Percentiles rank a stretch among this genome's conserved stretches.
These are phyloP conservation scores for Penicillium aurantiogriseum DNA, from an alignment of 2,329 filamentous ascomycete species.

Conservation along the genomic window DNA sequence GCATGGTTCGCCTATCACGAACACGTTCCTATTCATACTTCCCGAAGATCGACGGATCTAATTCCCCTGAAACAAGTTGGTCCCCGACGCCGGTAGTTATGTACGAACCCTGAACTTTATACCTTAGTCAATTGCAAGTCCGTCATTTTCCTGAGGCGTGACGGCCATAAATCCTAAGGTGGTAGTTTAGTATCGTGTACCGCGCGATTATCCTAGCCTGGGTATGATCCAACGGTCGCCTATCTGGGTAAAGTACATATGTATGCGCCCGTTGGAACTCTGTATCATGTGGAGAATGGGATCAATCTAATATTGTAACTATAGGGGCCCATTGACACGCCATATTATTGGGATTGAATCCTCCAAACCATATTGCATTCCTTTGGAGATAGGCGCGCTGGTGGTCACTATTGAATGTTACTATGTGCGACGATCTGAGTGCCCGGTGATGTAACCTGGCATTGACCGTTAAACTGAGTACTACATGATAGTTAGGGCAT, in stretches of 20 bases:
- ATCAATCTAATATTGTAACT: not conserved
- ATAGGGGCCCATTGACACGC: not conserved
- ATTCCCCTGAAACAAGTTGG: not conserved
- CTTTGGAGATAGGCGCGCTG: not conserved
- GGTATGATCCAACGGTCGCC: conserved; percentile 1
- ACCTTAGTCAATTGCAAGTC: not conserved
- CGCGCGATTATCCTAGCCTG: not conserved
- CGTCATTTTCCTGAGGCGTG: not conserved
- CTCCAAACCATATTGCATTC: not conserved
- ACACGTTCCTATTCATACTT: not conserved
- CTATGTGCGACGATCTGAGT: not conserved
- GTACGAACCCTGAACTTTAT: not conserved
- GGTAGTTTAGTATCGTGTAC: not conserved
- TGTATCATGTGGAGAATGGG: conserved; percentile 3
- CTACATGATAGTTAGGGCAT: not conserved
- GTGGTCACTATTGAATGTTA: not conserved
- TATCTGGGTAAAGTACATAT: not conserved
- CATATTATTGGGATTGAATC: not conserved
- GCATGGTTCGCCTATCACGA: not conserved
- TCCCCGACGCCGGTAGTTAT: not conserved
- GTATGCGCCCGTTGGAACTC: not conserved
- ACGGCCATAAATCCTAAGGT: not conserved
- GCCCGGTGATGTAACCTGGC: conserved; percentile 4
- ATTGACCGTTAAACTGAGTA: not conserved
- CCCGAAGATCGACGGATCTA: conserved; percentile 1